phyloP scores from a whole-genome alignment of 2,329 filamentous ascomycete genomes.

The Sarocladium strictum region DNA sequence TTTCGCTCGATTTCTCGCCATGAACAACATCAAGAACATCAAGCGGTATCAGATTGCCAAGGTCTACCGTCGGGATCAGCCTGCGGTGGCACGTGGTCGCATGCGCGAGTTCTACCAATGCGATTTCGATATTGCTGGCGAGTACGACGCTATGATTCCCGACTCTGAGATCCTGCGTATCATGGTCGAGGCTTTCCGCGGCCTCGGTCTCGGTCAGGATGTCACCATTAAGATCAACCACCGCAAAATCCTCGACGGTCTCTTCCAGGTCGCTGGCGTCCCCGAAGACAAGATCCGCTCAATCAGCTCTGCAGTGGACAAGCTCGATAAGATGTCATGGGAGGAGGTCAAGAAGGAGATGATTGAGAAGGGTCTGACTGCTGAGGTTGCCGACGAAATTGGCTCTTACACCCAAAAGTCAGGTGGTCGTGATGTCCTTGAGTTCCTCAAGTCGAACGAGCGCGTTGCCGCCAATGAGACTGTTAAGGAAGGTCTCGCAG shows the following conservation, averaged over 20 bases:
- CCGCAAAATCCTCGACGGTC: slow-evolving; percentile 85
- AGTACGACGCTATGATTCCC: slow-evolving; percentile 84
- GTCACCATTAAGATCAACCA: slow-evolving; percentile 94
- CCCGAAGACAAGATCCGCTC: slow-evolving; percentile 79
- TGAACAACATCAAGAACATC: slow-evolving; percentile 81
- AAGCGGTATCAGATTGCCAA: slow-evolving; percentile 96
- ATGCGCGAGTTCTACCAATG: slow-evolving; percentile 98
- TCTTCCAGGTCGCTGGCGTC: slow-evolving; percentile 88
- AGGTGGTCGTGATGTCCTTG: slow-evolving; percentile 68
- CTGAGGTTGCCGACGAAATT: slow-evolving; percentile 77
- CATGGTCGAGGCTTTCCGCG: slow-evolving; percentile 75
- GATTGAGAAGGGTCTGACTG: slow-evolving; percentile 79
- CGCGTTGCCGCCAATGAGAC: slow-evolving; percentile 63
- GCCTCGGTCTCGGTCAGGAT: slow-evolving; percentile 22
- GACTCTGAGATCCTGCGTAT: slow-evolving; percentile 87
- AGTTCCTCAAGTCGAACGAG: slow-evolving; percentile 61
- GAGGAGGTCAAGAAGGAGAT: slow-evolving; percentile 86
- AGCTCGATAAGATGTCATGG: slow-evolving; percentile 91
- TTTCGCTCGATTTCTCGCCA: slow-evolving; percentile 84
- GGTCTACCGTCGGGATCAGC: slow-evolving; percentile 51
- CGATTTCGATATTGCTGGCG: slow-evolving; percentile 90
- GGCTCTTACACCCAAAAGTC: slow-evolving; percentile 77
- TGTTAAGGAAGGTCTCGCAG: slow-evolving; percentile 72
- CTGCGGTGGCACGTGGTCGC: slow-evolving; percentile 60
- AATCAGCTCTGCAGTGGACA: slow-evolving; percentile 91